Base-by-base conservation (phyloP, 2,329 filamentous ascomycete genomes). In the Dactylellina sp. region DNA sequence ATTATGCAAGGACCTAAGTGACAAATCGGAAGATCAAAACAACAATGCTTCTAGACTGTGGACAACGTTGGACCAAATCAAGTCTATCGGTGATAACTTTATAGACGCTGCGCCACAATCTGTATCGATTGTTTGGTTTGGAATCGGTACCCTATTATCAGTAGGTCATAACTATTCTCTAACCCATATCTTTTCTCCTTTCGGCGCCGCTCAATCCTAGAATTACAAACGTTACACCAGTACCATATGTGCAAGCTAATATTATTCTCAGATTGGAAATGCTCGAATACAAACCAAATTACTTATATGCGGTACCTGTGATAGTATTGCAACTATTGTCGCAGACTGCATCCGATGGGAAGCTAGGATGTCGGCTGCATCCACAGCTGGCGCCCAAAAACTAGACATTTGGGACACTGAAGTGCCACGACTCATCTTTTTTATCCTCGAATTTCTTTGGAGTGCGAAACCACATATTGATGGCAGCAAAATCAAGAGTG, bases 401-500 rank as follows among this genome's bases (percentile, higher is more conserved):
- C n/a, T 65, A 9, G 61, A 65, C 16, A 65, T 49, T 6, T 65
- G 61, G 61, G 50, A 65, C 12, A 37, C 49, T 2, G 61, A 65
- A 37, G 40, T 65, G 7, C 40, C 61, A 2, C 35, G 49, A 18
- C 24, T 65, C 16, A 37, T 65, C 4, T 49, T 65, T 24, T 47
- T n/a, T 5, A 49, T 65, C 22, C 52, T 65, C 47, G 61, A 65
- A 7, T 65, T 65, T 40, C 40, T 65, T 1, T 65, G 61, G 61
- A 56, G 18, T 49, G 61, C 61, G 7, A 55, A 56, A 28, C 61
- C 61, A 14, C 62, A 66, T 44, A 42, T 59, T 24, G 62, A 66
- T 18, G 18, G 20, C 20, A 66, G 52, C 37, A 42, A 50, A 42
- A 14, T 49, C 2, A 66, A 59, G 25, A 40, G 62, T 66, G 59